These are phyloP conservation scores for Coemansia asiatica DNA, from an alignment of 192 early-diverging fungal genomes.

Conservation along the genomic window DNA sequence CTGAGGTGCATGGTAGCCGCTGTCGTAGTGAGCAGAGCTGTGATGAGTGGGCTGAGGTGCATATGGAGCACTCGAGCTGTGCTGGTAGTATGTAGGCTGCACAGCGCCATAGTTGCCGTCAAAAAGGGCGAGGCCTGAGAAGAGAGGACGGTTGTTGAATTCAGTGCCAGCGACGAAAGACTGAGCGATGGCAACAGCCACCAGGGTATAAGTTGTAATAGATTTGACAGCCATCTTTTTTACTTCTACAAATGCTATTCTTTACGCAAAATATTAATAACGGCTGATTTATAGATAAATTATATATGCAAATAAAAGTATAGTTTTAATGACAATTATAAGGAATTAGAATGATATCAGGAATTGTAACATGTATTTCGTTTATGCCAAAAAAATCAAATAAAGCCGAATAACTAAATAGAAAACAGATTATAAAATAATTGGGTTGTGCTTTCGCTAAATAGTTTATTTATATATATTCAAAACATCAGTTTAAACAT, in stretches of 20 bases:
- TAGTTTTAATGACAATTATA: too few species aligned
- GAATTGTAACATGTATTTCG: too few species aligned
- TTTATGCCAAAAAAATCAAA: too few species aligned
- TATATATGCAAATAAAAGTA: too few species aligned
- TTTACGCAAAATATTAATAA: too few species aligned
- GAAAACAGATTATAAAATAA: too few species aligned
- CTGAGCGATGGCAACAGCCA: slow-evolving; percentile 31
- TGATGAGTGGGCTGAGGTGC: slow-evolving; percentile 2
- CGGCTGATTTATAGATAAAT: too few species aligned
- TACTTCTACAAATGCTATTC: not conserved
- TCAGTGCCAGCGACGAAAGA: slow-evolving; percentile 11
- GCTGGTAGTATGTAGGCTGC: not conserved
- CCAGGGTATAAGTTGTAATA: slow-evolving; percentile 38
- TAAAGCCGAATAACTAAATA: too few species aligned
- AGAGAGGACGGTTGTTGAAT: not conserved
- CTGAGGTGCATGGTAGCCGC: slow-evolving; percentile 4
- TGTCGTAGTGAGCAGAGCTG: not conserved
- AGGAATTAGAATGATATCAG: too few species aligned
- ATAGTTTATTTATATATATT: too few species aligned
- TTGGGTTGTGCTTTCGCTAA: too few species aligned
- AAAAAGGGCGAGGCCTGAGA: slow-evolving; percentile 21
- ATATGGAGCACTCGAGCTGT: slow-evolving; percentile 14
- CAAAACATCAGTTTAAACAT: too few species aligned
- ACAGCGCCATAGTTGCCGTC: not conserved
- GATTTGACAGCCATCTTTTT: slow-evolving; percentile 30